Base-by-base conservation (phyloP, 208 protist species). In the Acanthamoeba castellanii region DNA sequence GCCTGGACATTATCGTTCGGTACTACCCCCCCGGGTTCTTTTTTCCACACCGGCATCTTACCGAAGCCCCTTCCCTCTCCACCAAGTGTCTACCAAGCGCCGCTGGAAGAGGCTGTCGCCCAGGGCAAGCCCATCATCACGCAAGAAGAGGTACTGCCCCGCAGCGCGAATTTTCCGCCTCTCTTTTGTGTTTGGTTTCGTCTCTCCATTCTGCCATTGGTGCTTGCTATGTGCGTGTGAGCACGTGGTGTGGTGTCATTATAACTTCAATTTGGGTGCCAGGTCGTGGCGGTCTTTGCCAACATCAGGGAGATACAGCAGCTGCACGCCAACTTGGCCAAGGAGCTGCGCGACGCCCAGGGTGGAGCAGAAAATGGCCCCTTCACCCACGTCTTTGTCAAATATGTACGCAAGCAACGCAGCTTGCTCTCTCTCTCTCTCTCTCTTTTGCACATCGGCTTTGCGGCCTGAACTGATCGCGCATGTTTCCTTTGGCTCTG, bases 281-380 rank as follows among this genome's bases (percentile, higher is more conserved):
- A 91, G 59, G 22, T 91, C 0, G 59, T 50, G 16, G 84, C 84
- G 9, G 59, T 91, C 11, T 91, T 91, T 91, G 50, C 84, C n/a
- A 91, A 64, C n/a, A 91, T 91, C 59, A 91, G 70, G 30, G 84
- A 91, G 4, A 91, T 91, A 20, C 59, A 72, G 34, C 57, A 42
- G 50, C 84, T 91, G 5, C 84, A 91, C 34, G 11, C 76, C 47
- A 57, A 85, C 76, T 30, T 85, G 42, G 42, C 55, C 22, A 34
- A 34, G 42, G 76, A 85, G 22, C 76, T 85, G 34, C 34, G 76
- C 9, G 76, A 85, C 6, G 76, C 76, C 4, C 76, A 59, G 76
- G 45, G 27, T 57, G 76, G 76, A 16, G 76, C 76, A 27, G 76
- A 85, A 6, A 85, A 85, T 25, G 84, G 84, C 6, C 50, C 57